Base-by-base conservation (phyloP, 2,329 filamentous ascomycete species). In the Zymoseptoria pseudotritici region DNA sequence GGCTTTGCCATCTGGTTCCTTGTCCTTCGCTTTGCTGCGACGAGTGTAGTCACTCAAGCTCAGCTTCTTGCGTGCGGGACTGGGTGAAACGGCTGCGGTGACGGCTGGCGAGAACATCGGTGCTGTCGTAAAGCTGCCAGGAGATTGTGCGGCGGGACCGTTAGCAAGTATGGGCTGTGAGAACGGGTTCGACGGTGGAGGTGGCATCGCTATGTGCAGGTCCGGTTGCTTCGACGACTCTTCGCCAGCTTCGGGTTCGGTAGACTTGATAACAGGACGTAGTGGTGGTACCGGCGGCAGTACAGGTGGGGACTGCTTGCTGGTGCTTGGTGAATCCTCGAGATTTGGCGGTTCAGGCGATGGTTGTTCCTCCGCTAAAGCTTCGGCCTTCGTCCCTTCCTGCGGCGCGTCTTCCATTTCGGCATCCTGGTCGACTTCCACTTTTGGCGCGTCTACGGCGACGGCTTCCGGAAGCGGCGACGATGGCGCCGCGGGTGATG, bases 1-100 rank as follows among this genome's bases (percentile, higher is more conserved):
- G 13, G 56, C 50, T 53, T 65, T 66, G 20, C 52, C 31, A 21
- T 67, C 67, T n/a, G 56, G 55, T 10, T 68, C 67, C 53, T 69
- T 66, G 59, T 68, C 66, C 58, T 68, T 69, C 9, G 69, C 67
- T 59, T 76, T 78, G 58, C 70, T 75, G 54, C 77, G 72, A 55
- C 74, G 78, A 4, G 77, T 79, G 60, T 80, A 81, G 57, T 80
- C 79, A 63, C 77, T 79, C n/a, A 81, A 65, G 62, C 78, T 80
- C 59, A 81, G 71, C 71, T 80, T 81, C 71, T 81, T 81, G 60
- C 76, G 74, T 22, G 73, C 71, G 1, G 70, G 69, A 24, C 76
- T 77, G 21, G 77, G 74, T 20, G 71, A 72, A n/a, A 78, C 69
- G 9, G 76, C 73, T 53, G 72, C 73, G 17, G 71, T 72, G 24